A percentile compares a stretch with the other conserved stretches of the same genome.
Evolutionary conservation across 2,329 filamentous ascomycete species (phyloP).

Genomic region (Trichoderma sp.): DNA sequence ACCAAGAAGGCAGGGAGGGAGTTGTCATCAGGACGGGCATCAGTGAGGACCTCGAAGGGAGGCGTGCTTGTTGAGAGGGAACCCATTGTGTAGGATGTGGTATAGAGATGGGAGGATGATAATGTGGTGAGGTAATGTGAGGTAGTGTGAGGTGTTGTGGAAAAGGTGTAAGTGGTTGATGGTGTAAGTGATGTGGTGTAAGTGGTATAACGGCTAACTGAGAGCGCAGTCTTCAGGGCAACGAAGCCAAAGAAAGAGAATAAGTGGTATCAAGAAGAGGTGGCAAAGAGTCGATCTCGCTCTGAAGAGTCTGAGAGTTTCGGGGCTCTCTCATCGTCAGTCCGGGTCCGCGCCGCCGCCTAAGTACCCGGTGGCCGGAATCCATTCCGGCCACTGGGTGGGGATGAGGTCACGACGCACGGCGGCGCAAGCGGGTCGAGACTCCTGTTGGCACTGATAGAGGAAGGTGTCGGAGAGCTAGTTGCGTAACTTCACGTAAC

Average conservation of each 20-base stretch:
- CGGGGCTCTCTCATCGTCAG: slow-evolving; percentile 13
- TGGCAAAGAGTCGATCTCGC: slow-evolving; percentile 2
- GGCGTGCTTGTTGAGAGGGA: slow-evolving; percentile 35
- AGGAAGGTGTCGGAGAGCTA: slow-evolving; percentile 23
- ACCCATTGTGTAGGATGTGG: slow-evolving; percentile 36
- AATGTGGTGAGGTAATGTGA: background rate
- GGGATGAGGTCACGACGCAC: slow-evolving; percentile 28
- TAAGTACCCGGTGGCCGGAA: slow-evolving; percentile 52
- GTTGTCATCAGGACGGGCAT: slow-evolving; percentile 60
- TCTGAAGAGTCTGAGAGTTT: slow-evolving; percentile 3
- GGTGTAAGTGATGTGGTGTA: slow-evolving; percentile 6
- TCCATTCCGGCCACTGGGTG: slow-evolving; percentile 44
- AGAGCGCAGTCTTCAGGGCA: background rate
- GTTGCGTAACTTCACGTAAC: slow-evolving; percentile 28
- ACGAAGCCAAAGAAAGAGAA: background rate
- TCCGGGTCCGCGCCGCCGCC: slow-evolving; percentile 35
- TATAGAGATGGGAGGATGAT: background rate
- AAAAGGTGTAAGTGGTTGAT: slow-evolving; percentile 12
- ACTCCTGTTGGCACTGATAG: slow-evolving; percentile 11
- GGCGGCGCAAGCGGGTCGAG: slow-evolving; percentile 24
- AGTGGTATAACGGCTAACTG: background rate
- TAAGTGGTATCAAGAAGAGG: background rate
- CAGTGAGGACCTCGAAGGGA: slow-evolving; percentile 60
- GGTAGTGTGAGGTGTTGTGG: background rate
- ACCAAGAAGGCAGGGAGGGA: slow-evolving; percentile 76